A percentile compares a stretch with the other conserved stretches of the same genome.
These are phyloP conservation scores for Colletotrichum echinochloae DNA, from an alignment of 2,329 filamentous ascomycete species.

Conservation along the genomic window DNA sequence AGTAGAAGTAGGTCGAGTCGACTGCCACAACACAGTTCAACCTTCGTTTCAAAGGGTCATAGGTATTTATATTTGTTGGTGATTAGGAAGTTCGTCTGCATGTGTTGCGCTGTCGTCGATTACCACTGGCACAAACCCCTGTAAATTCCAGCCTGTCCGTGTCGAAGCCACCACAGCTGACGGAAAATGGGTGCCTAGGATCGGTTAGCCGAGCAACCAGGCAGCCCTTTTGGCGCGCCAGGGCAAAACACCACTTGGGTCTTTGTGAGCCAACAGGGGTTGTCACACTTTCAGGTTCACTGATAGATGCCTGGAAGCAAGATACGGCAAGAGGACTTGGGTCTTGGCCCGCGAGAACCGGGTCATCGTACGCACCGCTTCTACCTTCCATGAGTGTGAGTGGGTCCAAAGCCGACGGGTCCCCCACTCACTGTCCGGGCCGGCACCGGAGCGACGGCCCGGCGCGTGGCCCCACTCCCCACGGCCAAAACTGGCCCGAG, in stretches of 20 bases:
- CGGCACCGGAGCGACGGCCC: neutral
- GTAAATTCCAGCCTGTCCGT: neutral
- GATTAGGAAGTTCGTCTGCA: neutral
- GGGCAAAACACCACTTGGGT: neutral
- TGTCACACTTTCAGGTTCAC: neutral
- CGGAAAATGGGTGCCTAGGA: conserved; percentile 9
- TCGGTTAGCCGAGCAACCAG: conserved; percentile 4
- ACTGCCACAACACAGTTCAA: neutral
- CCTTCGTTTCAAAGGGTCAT: no score
- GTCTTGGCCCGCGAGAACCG: neutral
- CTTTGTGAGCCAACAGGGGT: neutral
- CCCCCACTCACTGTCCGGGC: neutral
- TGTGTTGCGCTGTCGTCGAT: neutral
- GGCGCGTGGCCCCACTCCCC: neutral
- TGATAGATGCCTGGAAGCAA: neutral
- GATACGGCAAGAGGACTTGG: neutral
- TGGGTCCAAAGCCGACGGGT: neutral
- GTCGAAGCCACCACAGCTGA: neutral
- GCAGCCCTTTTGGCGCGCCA: neutral
- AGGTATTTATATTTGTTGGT: neutral
- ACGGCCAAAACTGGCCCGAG: conserved; percentile 19
- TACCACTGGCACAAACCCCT: neutral
- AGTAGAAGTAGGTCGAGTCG: neutral
- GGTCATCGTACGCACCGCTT: neutral
- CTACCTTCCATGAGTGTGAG: neutral